Evolutionary conservation across 805 yeast species (phyloP), one percentile per base, ranked within the genome.

Genomic region (Clavispora asparagi): DNA sequence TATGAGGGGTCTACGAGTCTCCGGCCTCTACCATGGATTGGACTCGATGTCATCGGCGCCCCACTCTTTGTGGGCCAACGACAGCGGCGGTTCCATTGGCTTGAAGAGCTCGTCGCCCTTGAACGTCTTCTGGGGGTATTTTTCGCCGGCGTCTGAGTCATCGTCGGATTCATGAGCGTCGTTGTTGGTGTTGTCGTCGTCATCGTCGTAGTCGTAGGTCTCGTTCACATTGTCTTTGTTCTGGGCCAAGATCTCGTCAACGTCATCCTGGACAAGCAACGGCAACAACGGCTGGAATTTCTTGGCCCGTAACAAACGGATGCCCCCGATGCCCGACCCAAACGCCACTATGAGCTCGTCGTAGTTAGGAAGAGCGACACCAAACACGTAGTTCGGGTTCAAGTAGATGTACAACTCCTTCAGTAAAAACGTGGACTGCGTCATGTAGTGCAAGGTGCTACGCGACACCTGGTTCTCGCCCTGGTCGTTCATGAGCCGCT

Each of bases 211-310:
- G 39, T 58, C 64, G 47, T 53, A 68, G 6, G 70, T 64, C 17
- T 68, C 72, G 47, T 66, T 64, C 37, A 59, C 49, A 39, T 57
- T 47, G 19, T 59, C 59, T 40, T 57, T 61, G 52, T 71, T 68
- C 37, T 52, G 55, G 11, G 62, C 49, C 30, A 69, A 47, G 7
- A 85, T 72, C 45, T 81, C 87, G 53, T 86, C 95, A 31, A 88
- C 67, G 44, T 78, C 81, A 59, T 88, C 96, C 46, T 84, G 65
- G 11, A 89, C 71, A 14, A 79, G 81, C 17, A 81, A 65, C 0
- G 96, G 92, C 40, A 90, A 64, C 19, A 79, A 68, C 1, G 97
- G 97, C 60, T 83, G 87, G 57, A 74, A 83, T 44, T 75, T 67
- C 46, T 71, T 69, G 16, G 85, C 77, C 43, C 82, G 75, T 17